Conservation (phyloP, 345 rosid species). For the Murraya koenigii region DNA sequence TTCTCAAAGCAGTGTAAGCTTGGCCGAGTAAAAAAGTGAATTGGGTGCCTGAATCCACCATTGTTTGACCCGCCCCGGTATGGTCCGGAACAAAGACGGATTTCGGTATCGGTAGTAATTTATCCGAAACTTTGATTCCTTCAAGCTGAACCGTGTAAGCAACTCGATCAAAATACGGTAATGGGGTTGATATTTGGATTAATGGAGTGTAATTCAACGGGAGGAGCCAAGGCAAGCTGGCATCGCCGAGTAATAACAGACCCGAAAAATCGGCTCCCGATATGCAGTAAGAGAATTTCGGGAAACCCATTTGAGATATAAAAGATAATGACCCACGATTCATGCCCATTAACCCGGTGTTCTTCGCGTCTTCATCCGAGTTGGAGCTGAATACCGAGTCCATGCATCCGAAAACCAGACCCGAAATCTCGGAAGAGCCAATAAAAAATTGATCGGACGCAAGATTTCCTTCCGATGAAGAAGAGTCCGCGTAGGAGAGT, state of each 20-base stretch:
- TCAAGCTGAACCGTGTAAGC: constrained; percentile 89
- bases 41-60: constrained; percentile 94
- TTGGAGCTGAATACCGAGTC: constrained; percentile 63
- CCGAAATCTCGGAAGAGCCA: constrained; percentile 48
- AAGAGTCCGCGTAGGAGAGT: constrained; percentile 79
- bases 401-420: constrained; percentile 84
- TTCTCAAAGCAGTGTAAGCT: constrained; percentile 58
- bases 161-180: constrained; percentile 83
- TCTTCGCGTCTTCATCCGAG: constrained; percentile 61
- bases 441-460: constrained; percentile 61
- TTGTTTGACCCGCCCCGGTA: constrained; percentile 95
- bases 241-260: constrained; percentile 72
- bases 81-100: constrained; percentile 75
- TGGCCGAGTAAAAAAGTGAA: constrained; percentile 86
- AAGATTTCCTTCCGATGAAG: constrained; percentile 84
- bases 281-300: constrained; percentile 87
- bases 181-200: constrained; percentile 53
- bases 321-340: constrained; percentile 86
- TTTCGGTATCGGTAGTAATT: constrained; percentile 52
- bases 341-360: constrained; percentile 88
- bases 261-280: constrained; percentile 73
- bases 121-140: constrained; percentile 74
- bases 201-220: constrained; percentile 83
- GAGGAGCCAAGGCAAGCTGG: constrained; percentile 50
- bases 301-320: constrained; percentile 74